phyloP scores from a whole-genome alignment of 148 eudicot species.

The Cornus suecica region DNA sequence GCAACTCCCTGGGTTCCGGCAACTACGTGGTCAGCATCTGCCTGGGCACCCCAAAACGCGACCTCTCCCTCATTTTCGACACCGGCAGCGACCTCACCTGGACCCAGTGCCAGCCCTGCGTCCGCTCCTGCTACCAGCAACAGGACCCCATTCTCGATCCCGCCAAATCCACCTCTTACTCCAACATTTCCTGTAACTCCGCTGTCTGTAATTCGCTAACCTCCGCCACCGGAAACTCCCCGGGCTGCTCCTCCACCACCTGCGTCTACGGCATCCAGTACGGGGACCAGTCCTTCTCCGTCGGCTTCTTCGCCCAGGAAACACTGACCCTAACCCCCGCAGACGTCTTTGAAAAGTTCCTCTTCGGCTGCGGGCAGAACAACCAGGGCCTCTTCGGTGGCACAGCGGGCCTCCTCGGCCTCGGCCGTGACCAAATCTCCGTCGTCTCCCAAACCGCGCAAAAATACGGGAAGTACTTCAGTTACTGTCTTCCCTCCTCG shows the following conservation, averaged over 20 bases:
- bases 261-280: constrained; percentile 59
- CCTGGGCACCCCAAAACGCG: constrained; percentile 54
- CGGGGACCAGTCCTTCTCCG: constrained; percentile 64
- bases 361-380: constrained; percentile 64
- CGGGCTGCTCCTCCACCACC: constrained; percentile 36
- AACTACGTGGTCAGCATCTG: constrained; percentile 53
- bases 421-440: constrained; percentile 49
- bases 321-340: constrained; percentile 36
- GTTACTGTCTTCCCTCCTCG: constrained; percentile 64
- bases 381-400: constrained; percentile 63
- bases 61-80: constrained; percentile 57
- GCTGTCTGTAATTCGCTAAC: constrained; percentile 37
- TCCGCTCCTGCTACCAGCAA: constrained; percentile 45
- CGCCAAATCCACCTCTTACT: constrained; percentile 35
- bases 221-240: constrained; percentile 49
- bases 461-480: constrained; percentile 53
- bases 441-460: constrained; percentile 48
- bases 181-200: constrained; percentile 53
- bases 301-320: constrained; percentile 55
- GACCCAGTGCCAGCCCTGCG: constrained; percentile 63
- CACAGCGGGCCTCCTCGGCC: constrained; percentile 62
- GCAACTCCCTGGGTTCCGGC: constrained; percentile 50
- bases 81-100: constrained; percentile 44
- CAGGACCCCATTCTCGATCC: constrained; percentile 53
- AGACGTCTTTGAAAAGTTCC: constrained; percentile 36